Evolutionary conservation across 306 rosid genomes (phyloP), one percentile per base, ranked within the genome.

Genomic region (Medicago ruthenica): DNA sequence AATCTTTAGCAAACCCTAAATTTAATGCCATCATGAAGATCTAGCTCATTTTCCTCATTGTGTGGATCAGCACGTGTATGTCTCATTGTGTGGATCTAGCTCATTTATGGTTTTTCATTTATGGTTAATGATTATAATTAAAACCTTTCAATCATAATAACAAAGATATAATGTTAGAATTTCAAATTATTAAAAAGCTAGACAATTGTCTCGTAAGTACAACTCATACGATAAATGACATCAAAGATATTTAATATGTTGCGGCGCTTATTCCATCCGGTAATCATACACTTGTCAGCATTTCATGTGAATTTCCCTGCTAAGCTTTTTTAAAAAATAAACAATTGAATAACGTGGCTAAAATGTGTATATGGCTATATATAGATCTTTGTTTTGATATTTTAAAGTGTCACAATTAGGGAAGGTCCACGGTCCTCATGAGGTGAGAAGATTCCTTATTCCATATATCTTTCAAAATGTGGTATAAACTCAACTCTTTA

Each of bases 1-100:
- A 77, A 51, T 88, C 85, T 76, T 76, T 79, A 63, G 70, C 73
- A 55, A 88, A 87, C 89, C 94, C 92, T 92, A 77, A 40, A 75
- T 79, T 75, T 79, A 45, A 70, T 39, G 79, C 71, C 70, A 51
- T 61, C 0, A 13, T 15, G 17, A 63, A 54, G 58, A 66, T 37
- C 70, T 8, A 15, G 6, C 79, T 69, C 75, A 60, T 70, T 83
- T 62, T 68, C 55, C 39, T 57, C 15, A 20, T 62, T 37, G 7
- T 75, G 79, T 59, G 17, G 65, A 64, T 71, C 74, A 24, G 36
- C 60, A 37, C 37, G 44, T 67, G 47, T 45, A 14, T 67, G 57
- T 45, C 39, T 57, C 15, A 20, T 62, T 37, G 7, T 75, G 79
- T 59, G 17, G 65, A 64, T 71, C 74, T n/a, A 24, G 36, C 60